A percentile compares a stretch with the other conserved stretches of the same genome.
phyloP scores from a whole-genome alignment of 352 stramenopile species.

The Halophytophthora polymorphica region DNA sequence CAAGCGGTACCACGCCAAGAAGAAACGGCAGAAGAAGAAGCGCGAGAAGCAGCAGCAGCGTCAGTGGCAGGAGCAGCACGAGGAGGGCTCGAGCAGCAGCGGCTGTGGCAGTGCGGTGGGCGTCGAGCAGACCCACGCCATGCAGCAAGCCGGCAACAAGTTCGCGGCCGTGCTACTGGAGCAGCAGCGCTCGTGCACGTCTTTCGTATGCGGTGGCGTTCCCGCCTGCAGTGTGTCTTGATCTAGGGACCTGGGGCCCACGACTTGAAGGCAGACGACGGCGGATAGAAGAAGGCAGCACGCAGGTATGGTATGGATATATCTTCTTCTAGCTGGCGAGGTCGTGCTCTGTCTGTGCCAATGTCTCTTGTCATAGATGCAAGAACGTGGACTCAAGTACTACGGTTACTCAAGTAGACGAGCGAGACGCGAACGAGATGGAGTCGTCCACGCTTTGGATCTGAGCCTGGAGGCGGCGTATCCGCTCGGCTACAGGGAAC shows the following conservation, averaged over 20 bases:
- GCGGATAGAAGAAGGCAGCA: no score
- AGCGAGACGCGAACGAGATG: conserved; percentile 21
- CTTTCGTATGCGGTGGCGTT: conserved; percentile 28
- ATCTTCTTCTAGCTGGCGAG: no score
- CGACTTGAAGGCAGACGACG: no score
- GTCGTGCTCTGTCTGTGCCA: no score
- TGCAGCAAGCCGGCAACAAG: conserved; percentile 8
- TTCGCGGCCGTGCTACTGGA: conserved; percentile 22
- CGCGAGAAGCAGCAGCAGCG: conserved; percentile 22
- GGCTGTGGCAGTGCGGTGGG: conserved; percentile 13
- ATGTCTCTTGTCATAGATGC: no score
- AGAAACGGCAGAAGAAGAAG: conserved; percentile 31
- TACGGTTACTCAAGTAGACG: neutral
- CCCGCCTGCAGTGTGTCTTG: conserved; percentile 31
- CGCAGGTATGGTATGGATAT: no score
- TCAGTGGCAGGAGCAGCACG: conserved; percentile 16
- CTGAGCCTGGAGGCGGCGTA: conserved; percentile 27
- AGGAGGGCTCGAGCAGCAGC: conserved; percentile 4
- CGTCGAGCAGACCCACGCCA: conserved; percentile 4
- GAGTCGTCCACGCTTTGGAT: conserved; percentile 43
- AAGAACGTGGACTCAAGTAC: neutral
- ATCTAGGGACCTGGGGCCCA: no score
- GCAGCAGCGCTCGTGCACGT: conserved; percentile 31
- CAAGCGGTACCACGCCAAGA: conserved; percentile 56
- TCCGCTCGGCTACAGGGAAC: conserved; percentile 40